These are phyloP conservation scores for Fusarium torreyae DNA, from an alignment of 2,329 filamentous ascomycete genomes.

Conservation along the genomic window DNA sequence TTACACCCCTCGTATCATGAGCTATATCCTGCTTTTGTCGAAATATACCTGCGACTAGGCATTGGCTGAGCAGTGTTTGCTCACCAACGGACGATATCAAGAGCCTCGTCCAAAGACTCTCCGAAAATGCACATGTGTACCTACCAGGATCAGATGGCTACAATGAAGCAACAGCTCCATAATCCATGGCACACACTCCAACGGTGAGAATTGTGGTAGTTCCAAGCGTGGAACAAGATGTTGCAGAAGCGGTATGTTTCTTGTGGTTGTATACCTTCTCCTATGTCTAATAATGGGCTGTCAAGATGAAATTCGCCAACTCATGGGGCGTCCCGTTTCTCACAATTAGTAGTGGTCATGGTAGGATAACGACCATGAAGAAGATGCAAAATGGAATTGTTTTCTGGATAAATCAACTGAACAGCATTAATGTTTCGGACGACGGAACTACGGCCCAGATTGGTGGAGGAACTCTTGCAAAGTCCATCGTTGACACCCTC, in stretches of 20 bases:
- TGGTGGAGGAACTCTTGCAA: not conserved
- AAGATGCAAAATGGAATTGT: not conserved
- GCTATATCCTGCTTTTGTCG: slow-evolving; percentile 2
- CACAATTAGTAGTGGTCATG: no score
- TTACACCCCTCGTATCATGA: not conserved
- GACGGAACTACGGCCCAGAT: not conserved
- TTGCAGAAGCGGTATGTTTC: no score
- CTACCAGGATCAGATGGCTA: no score
- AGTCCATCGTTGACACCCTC: not conserved
- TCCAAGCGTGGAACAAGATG: no score
- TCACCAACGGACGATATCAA: not conserved
- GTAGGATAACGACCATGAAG: no score
- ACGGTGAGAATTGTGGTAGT: not conserved
- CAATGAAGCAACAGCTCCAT: not conserved
- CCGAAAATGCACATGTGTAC: no score
- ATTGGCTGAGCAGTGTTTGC: not conserved
- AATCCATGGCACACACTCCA: not conserved
- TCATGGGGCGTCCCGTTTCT: no score
- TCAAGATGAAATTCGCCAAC: no score
- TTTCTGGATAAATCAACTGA: not conserved
- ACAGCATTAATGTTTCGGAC: not conserved
- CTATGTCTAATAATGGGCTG: no score
- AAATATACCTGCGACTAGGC: not conserved
- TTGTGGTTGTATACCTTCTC: no score
- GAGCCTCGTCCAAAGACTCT: not conserved